These are phyloP conservation scores for Lachancea fermentati DNA, from an alignment of 805 yeast species.

Conservation along the genomic window DNA sequence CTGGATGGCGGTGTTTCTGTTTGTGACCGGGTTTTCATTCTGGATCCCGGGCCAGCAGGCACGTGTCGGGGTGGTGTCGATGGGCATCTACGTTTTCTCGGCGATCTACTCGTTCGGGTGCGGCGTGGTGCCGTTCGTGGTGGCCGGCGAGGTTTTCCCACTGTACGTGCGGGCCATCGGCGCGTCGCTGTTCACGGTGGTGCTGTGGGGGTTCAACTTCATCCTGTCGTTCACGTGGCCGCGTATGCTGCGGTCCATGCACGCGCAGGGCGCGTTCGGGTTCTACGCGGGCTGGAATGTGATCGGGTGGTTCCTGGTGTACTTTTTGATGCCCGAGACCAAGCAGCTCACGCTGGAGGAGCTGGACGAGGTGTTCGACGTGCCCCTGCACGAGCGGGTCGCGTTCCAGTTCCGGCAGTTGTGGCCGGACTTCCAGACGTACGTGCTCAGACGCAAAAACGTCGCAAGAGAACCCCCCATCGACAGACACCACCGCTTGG, in stretches of 20 bases:
- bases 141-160: slow-evolving; percentile 81
- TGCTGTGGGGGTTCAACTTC: slow-evolving; percentile 70
- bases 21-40: slow-evolving; percentile 65
- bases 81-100: slow-evolving; percentile 70
- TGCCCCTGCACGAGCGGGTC: slow-evolving; percentile 53
- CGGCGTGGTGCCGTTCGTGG: slow-evolving; percentile 88
- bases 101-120: slow-evolving; percentile 77
- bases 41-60: slow-evolving; percentile 52
- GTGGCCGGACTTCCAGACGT: slow-evolving; percentile 40
- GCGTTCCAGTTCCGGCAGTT: slow-evolving; percentile 38
- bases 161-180: slow-evolving; percentile 74
- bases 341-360: slow-evolving; percentile 64
- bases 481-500: slow-evolving; percentile 52
- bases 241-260: slow-evolving; percentile 55
- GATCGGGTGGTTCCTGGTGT: slow-evolving; percentile 61
- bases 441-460: slow-evolving; percentile 42
- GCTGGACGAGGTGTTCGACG: slow-evolving; percentile 63
- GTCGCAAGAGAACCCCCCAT: slow-evolving; percentile 49
- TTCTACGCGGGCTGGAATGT: slow-evolving; percentile 85
- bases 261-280: slow-evolving; percentile 81
- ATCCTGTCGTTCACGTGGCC: slow-evolving; percentile 77
- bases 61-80: slow-evolving; percentile 59
- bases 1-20: slow-evolving; percentile 52
- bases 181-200: slow-evolving; percentile 72
- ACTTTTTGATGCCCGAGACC: slow-evolving; percentile 67